Conservation (phyloP, 2,329 filamentous ascomycete species). For the Epichloe sp. region DNA sequence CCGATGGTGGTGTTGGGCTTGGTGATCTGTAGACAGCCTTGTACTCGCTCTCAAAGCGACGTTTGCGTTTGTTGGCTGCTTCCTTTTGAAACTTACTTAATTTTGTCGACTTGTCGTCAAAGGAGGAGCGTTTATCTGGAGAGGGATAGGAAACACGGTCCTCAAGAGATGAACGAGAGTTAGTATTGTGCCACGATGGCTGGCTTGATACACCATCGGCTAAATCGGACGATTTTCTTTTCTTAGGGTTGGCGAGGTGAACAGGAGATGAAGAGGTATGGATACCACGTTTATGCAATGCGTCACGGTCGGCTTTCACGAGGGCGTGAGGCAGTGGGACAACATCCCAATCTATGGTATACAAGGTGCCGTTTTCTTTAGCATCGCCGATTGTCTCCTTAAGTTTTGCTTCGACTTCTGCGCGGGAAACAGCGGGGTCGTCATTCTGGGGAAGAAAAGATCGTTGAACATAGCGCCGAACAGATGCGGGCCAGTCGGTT, state of each 20-base stretch:
- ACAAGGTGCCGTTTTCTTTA: conserved; percentile 59
- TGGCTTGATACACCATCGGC: conserved; percentile 39
- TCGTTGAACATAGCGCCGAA: conserved; percentile 78
- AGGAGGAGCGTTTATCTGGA: conserved; percentile 24
- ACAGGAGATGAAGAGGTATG: conserved; percentile 12
- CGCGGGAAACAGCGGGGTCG: conserved; percentile 44
- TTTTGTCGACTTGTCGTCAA: conserved; percentile 34
- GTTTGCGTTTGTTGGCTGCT: conserved; percentile 68
- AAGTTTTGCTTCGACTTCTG: conserved; percentile 72
- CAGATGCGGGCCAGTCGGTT: conserved; percentile 68
- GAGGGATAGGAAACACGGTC: conserved; percentile 59
- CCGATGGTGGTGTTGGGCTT: conserved; percentile 41
- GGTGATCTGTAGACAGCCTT: conserved; percentile 42
- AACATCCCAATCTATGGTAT: conserved; percentile 67
- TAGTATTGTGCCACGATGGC: conserved; percentile 67
- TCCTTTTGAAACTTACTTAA: conserved; percentile 88
- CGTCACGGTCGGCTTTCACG: conserved; percentile 56
- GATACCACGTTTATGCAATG: conserved; percentile 27
- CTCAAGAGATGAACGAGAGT: conserved; percentile 45
- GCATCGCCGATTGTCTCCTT: conserved; percentile 76
- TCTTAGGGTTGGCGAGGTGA: conserved; percentile 41
- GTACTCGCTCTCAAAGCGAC: conserved; percentile 65
- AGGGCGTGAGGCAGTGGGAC: conserved; percentile 78
- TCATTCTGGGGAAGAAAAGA: conserved; percentile 69
- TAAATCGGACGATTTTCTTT: conserved; percentile 68